phyloP scores from a whole-genome alignment of 2,329 filamentous ascomycete species.

The Curvularia hawaiiensis region DNA sequence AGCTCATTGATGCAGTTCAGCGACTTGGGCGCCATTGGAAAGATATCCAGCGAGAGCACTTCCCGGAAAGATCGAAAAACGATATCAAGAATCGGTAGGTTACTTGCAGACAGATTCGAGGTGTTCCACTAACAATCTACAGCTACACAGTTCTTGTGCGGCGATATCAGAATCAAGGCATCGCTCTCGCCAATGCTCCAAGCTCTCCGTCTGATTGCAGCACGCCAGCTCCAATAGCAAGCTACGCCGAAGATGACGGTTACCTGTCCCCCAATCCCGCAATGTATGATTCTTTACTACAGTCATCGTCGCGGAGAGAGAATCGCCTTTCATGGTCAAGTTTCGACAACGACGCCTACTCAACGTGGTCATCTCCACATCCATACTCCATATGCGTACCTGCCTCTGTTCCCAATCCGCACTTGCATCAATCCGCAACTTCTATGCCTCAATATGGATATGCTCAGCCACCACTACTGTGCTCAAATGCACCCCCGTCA shows the following conservation, averaged over 20 bases:
- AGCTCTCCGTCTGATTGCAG: conserved; percentile 29
- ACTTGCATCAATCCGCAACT: conserved; percentile 14
- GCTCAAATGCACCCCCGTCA: conserved; percentile 12
- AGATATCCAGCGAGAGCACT: conserved; percentile 42
- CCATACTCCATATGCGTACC: conserved; percentile 20
- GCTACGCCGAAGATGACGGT: conserved; percentile 30
- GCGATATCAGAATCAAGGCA: conserved; percentile 38
- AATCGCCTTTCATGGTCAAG: conserved; percentile 30
- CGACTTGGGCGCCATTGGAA: conserved; percentile 47
- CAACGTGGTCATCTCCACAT: conserved; percentile 32
- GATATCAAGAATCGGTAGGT: conserved; percentile 48
- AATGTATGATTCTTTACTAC: conserved; percentile 25
- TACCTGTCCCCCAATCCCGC: conserved; percentile 19
- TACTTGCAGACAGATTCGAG: not conserved
- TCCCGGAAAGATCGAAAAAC: conserved; percentile 47
- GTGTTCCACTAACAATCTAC: not conserved
- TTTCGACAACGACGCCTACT: conserved; percentile 25
- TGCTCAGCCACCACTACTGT: conserved; percentile 20
- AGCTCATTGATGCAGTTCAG: conserved; percentile 41
- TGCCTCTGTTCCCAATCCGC: conserved; percentile 14
- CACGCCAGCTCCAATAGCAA: conserved; percentile 16
- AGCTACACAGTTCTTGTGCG: conserved; percentile 42
- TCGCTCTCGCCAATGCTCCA: conserved; percentile 30
- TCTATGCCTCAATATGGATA: conserved; percentile 14
- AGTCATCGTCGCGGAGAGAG: conserved; percentile 25